Evolutionary conservation across 768 basidiomycete species (phyloP).

Genomic region (Punctularia strigosozonata): DNA sequence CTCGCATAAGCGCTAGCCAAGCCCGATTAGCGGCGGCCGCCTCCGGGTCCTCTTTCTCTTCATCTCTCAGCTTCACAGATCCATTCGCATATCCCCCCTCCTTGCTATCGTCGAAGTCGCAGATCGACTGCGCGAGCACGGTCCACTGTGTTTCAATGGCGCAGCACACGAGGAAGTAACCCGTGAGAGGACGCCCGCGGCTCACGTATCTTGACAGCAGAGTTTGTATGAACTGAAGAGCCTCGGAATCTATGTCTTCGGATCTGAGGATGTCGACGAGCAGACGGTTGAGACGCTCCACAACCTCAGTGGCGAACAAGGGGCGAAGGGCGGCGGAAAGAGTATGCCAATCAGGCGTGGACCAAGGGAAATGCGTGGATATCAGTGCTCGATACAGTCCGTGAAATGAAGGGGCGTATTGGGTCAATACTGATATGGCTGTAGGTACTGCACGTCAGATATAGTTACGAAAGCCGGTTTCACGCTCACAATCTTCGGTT

Average conservation of each 20-base stretch:
- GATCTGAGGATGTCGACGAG: slow-evolving; percentile 49
- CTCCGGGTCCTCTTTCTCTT: no score
- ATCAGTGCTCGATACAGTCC: slow-evolving; percentile 81
- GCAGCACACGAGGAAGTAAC: slow-evolving; percentile 86
- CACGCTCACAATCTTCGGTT: slow-evolving; percentile 37
- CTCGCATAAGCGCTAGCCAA: slow-evolving; percentile 59
- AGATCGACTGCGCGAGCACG: slow-evolving; percentile 60
- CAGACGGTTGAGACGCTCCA: slow-evolving; percentile 65
- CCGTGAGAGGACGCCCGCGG: slow-evolving; percentile 68
- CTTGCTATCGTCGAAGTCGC: slow-evolving; percentile 18
- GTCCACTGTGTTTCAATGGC: slow-evolving; percentile 82
- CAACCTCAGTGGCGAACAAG: slow-evolving; percentile 52
- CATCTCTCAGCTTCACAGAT: no score
- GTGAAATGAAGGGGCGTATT: slow-evolving; percentile 71
- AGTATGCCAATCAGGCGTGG: slow-evolving; percentile 47
- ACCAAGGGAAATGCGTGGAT: slow-evolving; percentile 70
- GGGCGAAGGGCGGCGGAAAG: slow-evolving; percentile 40
- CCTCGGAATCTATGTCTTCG: slow-evolving; percentile 39
- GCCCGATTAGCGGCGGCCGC: slow-evolving; percentile 79
- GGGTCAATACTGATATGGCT: slow-evolving; percentile 68
- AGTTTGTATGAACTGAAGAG: slow-evolving; percentile 48
- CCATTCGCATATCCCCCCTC: no score
- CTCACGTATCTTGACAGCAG: slow-evolving; percentile 68
- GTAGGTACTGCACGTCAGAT: not conserved
- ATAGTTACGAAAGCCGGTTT: not conserved